phyloP scores from a whole-genome alignment of 139 green algal species.

The Picochlorum sp. region DNA sequence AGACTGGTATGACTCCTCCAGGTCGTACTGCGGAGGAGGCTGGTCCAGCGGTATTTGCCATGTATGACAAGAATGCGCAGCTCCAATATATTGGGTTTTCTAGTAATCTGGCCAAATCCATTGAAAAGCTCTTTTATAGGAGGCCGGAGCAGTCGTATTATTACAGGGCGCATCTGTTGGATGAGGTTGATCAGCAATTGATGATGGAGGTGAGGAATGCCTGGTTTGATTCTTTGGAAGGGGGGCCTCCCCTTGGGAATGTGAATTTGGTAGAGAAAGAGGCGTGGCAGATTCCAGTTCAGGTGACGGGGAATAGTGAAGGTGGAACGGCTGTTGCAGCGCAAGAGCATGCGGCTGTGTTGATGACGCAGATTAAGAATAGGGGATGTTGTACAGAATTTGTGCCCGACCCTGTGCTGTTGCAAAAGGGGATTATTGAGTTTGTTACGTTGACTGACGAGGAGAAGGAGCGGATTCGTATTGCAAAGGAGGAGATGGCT shows the following conservation, averaged over 20 bases:
- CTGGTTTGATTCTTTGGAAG: constrained; percentile 66
- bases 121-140: constrained; percentile 68
- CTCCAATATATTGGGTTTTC: constrained; percentile 90
- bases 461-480: constrained; percentile 32
- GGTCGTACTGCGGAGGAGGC: constrained; percentile 23
- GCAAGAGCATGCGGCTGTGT: constrained; percentile 21
- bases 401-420: constrained; percentile 44
- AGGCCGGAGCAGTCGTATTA: constrained; percentile 71
- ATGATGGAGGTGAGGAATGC: constrained; percentile 60
- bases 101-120: constrained; percentile 63
- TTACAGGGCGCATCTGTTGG: constrained; percentile 42
- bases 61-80: constrained; percentile 71
- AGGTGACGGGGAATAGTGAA: constrained; percentile 61
- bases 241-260: constrained; percentile 60
- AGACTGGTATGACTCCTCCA: not conserved
- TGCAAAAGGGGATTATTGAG: constrained; percentile 70
- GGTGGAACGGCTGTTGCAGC: constrained; percentile 52
- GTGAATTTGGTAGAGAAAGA: constrained; percentile 60
- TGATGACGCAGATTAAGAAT: constrained; percentile 39
- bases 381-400: constrained; percentile 77
- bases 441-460: constrained; percentile 49
- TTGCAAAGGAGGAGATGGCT: constrained; percentile 16
- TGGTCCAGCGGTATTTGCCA: constrained; percentile 67
- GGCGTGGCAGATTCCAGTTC: constrained; percentile 64
- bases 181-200: constrained; percentile 57